Evolutionary conservation across 148 eudicot species (phyloP).

Genomic region (Nyssa sinensis): DNA sequence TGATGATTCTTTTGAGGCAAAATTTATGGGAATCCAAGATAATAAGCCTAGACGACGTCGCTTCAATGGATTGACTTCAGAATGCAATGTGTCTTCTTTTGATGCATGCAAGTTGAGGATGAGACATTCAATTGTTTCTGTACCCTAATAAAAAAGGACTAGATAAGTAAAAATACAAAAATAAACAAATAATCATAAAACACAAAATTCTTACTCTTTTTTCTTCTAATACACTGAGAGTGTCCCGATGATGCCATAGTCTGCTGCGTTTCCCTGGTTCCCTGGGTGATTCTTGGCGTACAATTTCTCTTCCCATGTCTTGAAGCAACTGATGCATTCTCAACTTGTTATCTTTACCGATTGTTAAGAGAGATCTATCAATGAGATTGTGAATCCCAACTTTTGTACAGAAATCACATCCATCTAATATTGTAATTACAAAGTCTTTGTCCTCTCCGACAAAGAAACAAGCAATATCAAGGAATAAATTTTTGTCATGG

Average conservation of each 20-base stretch:
- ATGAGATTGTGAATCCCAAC: neutral
- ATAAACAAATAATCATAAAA: neutral
- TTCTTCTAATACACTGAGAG: neutral
- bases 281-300: conserved; percentile 9
- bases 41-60: neutral
- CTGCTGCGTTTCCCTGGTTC: conserved; percentile 10
- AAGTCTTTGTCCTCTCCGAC: neutral
- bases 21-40: neutral
- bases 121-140: conserved; percentile 5
- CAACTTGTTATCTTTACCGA: neutral
- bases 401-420: neutral
- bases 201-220: neutral
- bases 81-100: neutral
- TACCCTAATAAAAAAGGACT: conserved; percentile 3
- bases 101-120: neutral
- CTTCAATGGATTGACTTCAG: neutral
- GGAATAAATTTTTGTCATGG: conserved; percentile 3
- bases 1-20: neutral
- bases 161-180: neutral
- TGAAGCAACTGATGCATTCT: conserved; percentile 17
- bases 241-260: neutral
- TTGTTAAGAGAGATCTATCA: neutral
- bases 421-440: neutral
- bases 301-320: conserved; percentile 18
- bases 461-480: conserved; percentile 1